These are phyloP conservation scores for Batkoa obscura DNA, from an alignment of 371 early-diverging fungal genomes.

Conservation along the genomic window DNA sequence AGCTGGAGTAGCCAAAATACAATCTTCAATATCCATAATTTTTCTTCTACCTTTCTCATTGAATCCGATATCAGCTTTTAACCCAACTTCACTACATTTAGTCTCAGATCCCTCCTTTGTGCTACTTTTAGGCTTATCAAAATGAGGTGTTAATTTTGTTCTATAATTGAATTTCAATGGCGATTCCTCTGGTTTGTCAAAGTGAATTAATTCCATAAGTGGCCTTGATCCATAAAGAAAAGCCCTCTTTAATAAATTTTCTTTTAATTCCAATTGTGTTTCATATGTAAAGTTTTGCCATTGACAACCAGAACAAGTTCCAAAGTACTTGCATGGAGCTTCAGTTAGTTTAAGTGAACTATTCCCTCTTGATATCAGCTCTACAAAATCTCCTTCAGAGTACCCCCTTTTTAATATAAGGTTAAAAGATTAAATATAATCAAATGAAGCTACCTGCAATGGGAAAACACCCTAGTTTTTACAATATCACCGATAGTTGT, in stretches of 20 bases:
- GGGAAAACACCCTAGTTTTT: not conserved
- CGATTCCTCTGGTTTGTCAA: conserved; percentile 10
- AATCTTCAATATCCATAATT: conserved; percentile 41
- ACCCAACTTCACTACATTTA: conserved; percentile 4
- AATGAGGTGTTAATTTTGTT: conserved; percentile 44
- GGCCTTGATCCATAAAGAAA: conserved; percentile 16
- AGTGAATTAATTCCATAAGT: not conserved
- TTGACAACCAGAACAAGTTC: conserved; percentile 35
- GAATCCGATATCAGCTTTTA: conserved; percentile 28
- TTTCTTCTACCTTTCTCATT: conserved; percentile 22
- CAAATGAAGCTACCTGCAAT: not conserved
- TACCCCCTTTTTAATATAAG: conserved; percentile 17
- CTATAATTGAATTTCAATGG: conserved; percentile 30
- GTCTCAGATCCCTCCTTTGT: too few species aligned
- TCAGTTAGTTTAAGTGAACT: conserved; percentile 17
- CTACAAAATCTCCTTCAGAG: conserved; percentile 29
- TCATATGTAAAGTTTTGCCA: conserved; percentile 31
- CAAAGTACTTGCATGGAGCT: conserved; percentile 31
- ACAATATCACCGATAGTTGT: not conserved
- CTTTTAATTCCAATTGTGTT: conserved; percentile 31
- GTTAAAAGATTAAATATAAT: not conserved
- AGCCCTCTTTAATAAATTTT: conserved; percentile 19
- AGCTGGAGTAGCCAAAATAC: conserved; percentile 30
- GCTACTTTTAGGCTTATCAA: conserved; percentile 13
- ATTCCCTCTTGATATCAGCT: conserved; percentile 13